These are phyloP conservation scores for Fusarium pseudonygamai DNA, from an alignment of 2,329 filamentous ascomycete genomes.

Conservation along the genomic window DNA sequence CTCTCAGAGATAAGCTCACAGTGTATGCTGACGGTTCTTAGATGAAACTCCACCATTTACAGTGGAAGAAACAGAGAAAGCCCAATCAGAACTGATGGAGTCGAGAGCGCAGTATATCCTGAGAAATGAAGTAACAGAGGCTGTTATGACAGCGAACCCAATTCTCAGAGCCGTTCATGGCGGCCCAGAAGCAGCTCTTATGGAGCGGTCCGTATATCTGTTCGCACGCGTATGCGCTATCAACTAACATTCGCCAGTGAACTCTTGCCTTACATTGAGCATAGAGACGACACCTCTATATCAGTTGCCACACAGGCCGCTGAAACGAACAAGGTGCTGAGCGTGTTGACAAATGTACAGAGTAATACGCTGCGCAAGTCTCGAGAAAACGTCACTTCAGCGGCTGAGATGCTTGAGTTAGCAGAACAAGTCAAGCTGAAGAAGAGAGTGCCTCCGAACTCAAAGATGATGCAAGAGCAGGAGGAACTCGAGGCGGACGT, in stretches of 20 bases:
- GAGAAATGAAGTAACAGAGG: conserved; percentile 73
- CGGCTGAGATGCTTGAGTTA: conserved; percentile 70
- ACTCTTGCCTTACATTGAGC: conserved; percentile 71
- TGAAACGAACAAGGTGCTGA: conserved; percentile 59
- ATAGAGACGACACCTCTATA: conserved; percentile 74
- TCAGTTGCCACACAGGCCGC: conserved; percentile 68
- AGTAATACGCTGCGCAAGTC: conserved; percentile 66
- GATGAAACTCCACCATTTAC: conserved; percentile 48
- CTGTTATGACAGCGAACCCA: conserved; percentile 76
- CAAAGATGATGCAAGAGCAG: conserved; percentile 64
- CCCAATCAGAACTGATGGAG: conserved; percentile 74
- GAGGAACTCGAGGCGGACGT: conserved; percentile 66
- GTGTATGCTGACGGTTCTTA: conserved; percentile 22
- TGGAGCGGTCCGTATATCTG: conserved; percentile 68
- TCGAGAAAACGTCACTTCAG: conserved; percentile 69
- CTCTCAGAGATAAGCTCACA: background rate
- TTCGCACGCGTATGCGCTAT: background rate
- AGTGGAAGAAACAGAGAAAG: conserved; percentile 62
- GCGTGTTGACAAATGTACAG: conserved; percentile 65
- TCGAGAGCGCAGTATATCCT: conserved; percentile 76
- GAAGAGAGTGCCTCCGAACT: conserved; percentile 63
- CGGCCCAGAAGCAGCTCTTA: conserved; percentile 68
- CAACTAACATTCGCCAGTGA: conserved; percentile 58
- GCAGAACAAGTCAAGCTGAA: conserved; percentile 64
- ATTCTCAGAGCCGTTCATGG: conserved; percentile 81